Conservation (phyloP, 129 eudicot species). For the Scalesia atractyloides region DNA sequence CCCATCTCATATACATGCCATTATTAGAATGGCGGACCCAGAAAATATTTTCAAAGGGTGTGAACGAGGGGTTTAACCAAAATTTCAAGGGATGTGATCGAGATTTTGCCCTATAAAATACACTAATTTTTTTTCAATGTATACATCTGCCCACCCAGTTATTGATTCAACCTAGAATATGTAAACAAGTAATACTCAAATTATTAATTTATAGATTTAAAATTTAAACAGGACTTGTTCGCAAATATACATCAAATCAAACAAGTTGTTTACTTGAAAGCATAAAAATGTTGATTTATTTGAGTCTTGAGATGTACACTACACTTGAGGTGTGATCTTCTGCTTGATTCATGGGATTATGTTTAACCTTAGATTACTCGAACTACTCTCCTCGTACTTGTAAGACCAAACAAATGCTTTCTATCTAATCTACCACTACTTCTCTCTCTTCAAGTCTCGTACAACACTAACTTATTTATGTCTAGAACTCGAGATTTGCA, state of each 20-base stretch:
- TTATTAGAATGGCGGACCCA: no score
- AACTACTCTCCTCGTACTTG: slow-evolving; percentile 35
- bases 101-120: no score
- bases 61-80: no score
- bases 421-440: background rate
- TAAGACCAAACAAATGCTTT: slow-evolving; percentile 20
- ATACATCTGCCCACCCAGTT: no score
- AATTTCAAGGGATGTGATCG: no score
- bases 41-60: no score
- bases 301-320: slow-evolving; percentile 21
- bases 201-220: background rate
- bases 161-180: background rate
- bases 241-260: slow-evolving; percentile 7
- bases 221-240: background rate
- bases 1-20: no score
- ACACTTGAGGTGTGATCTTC: slow-evolving; percentile 9
- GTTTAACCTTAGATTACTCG: slow-evolving; percentile 22
- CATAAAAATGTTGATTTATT: slow-evolving; percentile 12
- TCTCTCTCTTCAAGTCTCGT: background rate
- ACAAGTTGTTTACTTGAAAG: slow-evolving; percentile 5
- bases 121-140: no score
- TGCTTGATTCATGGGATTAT: slow-evolving; percentile 33
- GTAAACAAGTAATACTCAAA: background rate
- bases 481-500: slow-evolving; percentile 22
- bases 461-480: background rate